phyloP scores from a whole-genome alignment of 352 stramenopile genomes.

The Phytopythium ostracodes region DNA sequence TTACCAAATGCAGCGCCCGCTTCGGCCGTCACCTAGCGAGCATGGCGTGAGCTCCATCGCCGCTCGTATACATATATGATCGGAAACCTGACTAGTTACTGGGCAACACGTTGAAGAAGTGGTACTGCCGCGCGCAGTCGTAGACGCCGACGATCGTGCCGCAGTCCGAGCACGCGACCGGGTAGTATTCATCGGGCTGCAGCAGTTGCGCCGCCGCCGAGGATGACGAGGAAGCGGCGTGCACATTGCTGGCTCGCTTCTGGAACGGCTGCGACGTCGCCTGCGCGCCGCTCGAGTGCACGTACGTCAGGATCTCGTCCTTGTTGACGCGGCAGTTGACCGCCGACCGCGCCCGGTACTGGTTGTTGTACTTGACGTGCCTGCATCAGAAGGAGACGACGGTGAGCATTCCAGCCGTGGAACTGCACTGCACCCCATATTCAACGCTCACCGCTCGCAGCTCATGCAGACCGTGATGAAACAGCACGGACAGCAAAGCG shows the following conservation, averaged over 20 bases:
- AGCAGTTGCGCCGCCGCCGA: constrained; percentile 22
- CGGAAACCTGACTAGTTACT: constrained; percentile 30
- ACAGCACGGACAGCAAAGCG: constrained; percentile 74
- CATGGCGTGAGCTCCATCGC: no score
- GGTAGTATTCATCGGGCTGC: constrained; percentile 56
- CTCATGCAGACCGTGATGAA: constrained; percentile 78
- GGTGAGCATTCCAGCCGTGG: not conserved
- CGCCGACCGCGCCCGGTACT: constrained; percentile 55
- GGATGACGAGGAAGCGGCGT: not conserved
- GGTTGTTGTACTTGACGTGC: constrained; percentile 61
- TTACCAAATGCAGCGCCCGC: no score
- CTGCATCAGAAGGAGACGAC: constrained; percentile 13
- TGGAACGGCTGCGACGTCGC: constrained; percentile 32
- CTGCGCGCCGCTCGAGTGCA: constrained; percentile 16
- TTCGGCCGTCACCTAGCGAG: no score
- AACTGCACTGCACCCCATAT: not conserved
- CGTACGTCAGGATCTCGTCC: constrained; percentile 62
- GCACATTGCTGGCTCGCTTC: constrained; percentile 14
- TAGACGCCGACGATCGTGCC: constrained; percentile 68
- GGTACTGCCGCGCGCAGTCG: constrained; percentile 51
- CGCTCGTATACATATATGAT: no score
- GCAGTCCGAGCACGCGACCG: constrained; percentile 71
- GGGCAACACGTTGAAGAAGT: constrained; percentile 79
- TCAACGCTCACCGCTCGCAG: constrained; percentile 42
- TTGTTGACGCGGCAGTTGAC: constrained; percentile 77